Evolutionary conservation across 208 protist genomes (phyloP).

Genomic region (Wallacemonas collosoma): DNA sequence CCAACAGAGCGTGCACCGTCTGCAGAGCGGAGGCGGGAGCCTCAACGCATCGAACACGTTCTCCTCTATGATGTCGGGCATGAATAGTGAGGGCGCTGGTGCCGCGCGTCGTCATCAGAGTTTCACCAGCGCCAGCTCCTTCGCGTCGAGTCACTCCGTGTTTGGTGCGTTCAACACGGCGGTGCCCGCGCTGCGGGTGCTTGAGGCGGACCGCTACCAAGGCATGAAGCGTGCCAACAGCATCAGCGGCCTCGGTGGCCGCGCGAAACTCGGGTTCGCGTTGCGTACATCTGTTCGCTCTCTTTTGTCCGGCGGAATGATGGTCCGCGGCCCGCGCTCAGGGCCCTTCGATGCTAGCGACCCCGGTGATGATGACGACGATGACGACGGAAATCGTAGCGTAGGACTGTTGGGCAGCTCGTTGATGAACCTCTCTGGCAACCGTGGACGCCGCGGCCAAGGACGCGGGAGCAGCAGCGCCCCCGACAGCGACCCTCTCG

Average conservation of each 20-base stretch:
- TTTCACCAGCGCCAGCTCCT: background rate
- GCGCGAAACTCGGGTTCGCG: slow-evolving; percentile 16
- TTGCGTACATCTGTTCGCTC: slow-evolving; percentile 11
- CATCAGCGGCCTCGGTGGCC: slow-evolving; percentile 28
- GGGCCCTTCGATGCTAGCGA: background rate
- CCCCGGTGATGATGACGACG: background rate
- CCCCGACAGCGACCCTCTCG: too few species aligned
- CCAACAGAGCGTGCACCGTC: slow-evolving; percentile 3
- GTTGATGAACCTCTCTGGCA: background rate
- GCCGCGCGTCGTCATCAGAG: background rate
- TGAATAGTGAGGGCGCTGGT: background rate
- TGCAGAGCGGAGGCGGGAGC: slow-evolving; percentile 5
- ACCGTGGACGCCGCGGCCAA: background rate
- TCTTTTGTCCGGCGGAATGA: background rate
- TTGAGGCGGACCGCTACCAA: slow-evolving; percentile 12
- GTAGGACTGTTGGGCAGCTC: background rate
- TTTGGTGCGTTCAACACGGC: background rate
- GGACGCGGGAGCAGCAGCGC: background rate
- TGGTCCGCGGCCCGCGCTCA: background rate
- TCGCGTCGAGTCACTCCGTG: slow-evolving; percentile 1
- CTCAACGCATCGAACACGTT: slow-evolving; percentile 2
- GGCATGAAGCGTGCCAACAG: slow-evolving; percentile 3
- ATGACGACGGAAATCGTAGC: background rate
- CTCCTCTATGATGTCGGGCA: background rate
- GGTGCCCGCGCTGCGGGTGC: slow-evolving; percentile 3